Evolutionary conservation across 225 moss, liverwort and hornwort species (phyloP).

Genomic region (Climacium dendroides): DNA sequence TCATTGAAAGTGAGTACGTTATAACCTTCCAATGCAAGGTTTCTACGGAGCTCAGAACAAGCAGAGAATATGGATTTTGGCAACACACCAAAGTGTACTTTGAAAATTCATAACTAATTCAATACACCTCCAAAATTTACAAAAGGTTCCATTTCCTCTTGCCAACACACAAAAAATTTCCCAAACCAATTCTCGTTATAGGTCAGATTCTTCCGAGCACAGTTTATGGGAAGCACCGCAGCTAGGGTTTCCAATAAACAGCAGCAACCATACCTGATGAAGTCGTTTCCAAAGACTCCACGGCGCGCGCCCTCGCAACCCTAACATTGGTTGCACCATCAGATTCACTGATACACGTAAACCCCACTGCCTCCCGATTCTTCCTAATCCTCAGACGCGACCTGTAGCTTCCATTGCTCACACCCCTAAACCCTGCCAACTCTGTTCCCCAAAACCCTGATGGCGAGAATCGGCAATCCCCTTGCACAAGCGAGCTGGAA

Average conservation of each 20-base stretch:
- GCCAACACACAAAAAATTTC: not conserved
- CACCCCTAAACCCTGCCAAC: not conserved
- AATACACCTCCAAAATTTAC: not conserved
- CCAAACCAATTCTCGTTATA: not conserved
- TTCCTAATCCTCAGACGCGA: conserved; percentile 1
- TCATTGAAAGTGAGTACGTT: not conserved
- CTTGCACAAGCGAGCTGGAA: conserved; percentile 10
- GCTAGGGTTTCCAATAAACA: not conserved
- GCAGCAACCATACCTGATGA: conserved; percentile 1
- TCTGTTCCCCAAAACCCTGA: conserved; percentile 6
- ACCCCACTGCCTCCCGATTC: not conserved
- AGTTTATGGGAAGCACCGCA: not conserved
- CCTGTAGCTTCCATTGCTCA: not conserved
- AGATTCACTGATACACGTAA: not conserved
- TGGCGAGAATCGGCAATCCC: conserved; percentile 7
- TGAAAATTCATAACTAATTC: not conserved
- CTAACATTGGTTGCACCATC: not conserved
- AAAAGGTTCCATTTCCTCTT: not conserved
- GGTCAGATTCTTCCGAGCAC: not conserved
- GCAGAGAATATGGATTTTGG: too few relatives aligned
- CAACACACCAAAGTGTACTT: not conserved
- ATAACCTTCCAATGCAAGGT: not conserved
- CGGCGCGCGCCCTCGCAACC: conserved; percentile 19
- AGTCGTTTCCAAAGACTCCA: conserved; percentile 27
- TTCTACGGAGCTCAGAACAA: not conserved